Evolutionary conservation across 306 rosid species (phyloP).

Genomic region (Cyclanthera cordifolia): DNA sequence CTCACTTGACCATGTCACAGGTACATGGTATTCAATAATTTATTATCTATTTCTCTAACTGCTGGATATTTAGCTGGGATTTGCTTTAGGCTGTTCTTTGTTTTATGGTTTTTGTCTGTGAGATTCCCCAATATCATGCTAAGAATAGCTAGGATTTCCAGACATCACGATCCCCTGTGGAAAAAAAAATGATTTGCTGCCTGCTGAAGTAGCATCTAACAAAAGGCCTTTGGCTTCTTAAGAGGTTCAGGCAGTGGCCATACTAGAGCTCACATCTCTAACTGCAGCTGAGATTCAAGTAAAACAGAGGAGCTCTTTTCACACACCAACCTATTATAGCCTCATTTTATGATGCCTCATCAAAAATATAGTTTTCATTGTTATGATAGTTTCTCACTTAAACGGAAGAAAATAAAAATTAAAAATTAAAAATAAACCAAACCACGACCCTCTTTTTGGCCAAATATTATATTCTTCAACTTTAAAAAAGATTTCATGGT

Average conservation of each 20-base stretch:
- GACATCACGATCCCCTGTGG: too few species aligned
- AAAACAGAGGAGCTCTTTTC: conserved; percentile 4
- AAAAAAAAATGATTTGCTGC: too few species aligned
- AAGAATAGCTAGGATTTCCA: too few species aligned
- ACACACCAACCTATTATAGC: not conserved
- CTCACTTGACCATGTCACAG: not conserved
- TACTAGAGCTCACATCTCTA: not conserved
- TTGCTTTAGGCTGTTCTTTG: not conserved
- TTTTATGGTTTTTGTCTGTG: conserved; percentile 6
- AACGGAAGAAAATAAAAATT: not conserved
- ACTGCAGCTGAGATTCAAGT: not conserved
- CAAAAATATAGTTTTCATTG: not conserved
- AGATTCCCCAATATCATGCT: too few species aligned
- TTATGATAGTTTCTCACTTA: not conserved
- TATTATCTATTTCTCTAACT: not conserved
- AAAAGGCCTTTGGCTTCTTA: not conserved
- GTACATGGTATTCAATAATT: not conserved
- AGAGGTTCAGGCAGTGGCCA: conserved; percentile 1
- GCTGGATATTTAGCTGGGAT: conserved; percentile 9
- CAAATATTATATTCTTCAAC: not conserved
- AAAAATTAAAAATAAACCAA: not conserved
- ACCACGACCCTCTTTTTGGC: not conserved
- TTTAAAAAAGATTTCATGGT: not conserved
- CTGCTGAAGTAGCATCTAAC: not conserved
- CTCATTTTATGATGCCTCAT: not conserved